These are phyloP conservation scores for Nakataea oryzae DNA, from an alignment of 2,329 filamentous ascomycete species.

Conservation along the genomic window DNA sequence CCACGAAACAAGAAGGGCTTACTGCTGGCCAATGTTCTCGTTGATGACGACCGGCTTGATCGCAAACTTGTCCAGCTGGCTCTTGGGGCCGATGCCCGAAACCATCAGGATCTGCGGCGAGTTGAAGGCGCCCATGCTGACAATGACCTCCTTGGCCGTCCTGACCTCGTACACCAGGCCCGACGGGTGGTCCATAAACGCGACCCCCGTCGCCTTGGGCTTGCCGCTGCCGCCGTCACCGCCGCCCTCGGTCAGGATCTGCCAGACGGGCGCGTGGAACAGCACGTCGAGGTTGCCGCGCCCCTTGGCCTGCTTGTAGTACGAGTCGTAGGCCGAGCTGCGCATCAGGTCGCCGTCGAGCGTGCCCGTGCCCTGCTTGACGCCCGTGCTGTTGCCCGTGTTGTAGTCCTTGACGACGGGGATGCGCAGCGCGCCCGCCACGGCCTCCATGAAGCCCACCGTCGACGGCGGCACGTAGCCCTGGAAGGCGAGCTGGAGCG, in stretches of 20 bases:
- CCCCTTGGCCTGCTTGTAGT: conserved; percentile 11
- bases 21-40: conserved; percentile 45
- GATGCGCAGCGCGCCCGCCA: conserved; percentile 6
- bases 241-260: conserved; percentile 8
- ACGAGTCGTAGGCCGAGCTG: conserved; percentile 16
- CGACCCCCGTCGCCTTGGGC: conserved; percentile 12
- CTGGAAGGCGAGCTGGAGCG: conserved; percentile 13
- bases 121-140: conserved; percentile 38
- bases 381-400: conserved; percentile 15
- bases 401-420: conserved; percentile 16
- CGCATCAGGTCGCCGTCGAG: conserved; percentile 12
- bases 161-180: conserved; percentile 6
- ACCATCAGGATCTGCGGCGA: conserved; percentile 36
- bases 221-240: conserved; percentile 4
- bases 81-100: conserved; percentile 46
- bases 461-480: conserved; percentile 9
- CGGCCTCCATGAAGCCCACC: conserved; percentile 10
- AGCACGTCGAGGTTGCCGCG: conserved; percentile 14
- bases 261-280: conserved; percentile 13
- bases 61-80: conserved; percentile 39
- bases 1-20: neutral
- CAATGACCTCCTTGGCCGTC: conserved; percentile 30
- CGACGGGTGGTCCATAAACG: conserved; percentile 12
- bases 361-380: conserved; percentile 16
- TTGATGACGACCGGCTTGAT: conserved; percentile 45